Conservation (phyloP, 345 rosid genomes). For the Eucalyptus fibrosa region DNA sequence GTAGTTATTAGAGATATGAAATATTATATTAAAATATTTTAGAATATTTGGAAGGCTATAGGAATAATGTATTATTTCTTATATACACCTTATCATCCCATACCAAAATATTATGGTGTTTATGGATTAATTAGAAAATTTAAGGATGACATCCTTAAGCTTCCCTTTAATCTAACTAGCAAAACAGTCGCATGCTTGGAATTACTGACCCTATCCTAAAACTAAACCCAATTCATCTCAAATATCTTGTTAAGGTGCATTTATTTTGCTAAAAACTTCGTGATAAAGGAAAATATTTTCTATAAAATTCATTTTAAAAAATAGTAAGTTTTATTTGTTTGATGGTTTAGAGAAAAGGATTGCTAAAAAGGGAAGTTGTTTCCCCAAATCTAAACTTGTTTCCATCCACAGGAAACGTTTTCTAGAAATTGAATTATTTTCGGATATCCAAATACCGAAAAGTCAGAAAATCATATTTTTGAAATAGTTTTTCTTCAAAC, state of each 20-base stretch:
- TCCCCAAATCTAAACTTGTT: neutral
- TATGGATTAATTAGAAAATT: neutral
- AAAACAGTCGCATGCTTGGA: neutral
- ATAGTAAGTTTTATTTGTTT: neutral
- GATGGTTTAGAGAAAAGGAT: neutral
- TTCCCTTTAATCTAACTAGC: neutral
- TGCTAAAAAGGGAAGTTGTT: neutral
- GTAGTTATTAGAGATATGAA: neutral
- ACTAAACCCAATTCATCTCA: neutral
- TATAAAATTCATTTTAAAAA: neutral
- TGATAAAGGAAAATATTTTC: neutral
- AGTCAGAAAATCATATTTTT: neutral
- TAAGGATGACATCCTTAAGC: neutral
- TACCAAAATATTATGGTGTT: neutral
- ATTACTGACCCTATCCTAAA: neutral
- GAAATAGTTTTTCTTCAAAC: neutral
- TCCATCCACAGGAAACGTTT: neutral
- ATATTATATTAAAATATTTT: neutral
- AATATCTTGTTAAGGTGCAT: neutral
- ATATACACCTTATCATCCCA: neutral
- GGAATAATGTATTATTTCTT: neutral
- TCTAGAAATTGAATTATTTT: neutral
- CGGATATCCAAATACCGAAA: neutral
- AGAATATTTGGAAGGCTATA: neutral
- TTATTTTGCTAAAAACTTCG: neutral